phyloP scores from a whole-genome alignment of 257 asterid genomes.

The Capsicum rhomboideum region DNA sequence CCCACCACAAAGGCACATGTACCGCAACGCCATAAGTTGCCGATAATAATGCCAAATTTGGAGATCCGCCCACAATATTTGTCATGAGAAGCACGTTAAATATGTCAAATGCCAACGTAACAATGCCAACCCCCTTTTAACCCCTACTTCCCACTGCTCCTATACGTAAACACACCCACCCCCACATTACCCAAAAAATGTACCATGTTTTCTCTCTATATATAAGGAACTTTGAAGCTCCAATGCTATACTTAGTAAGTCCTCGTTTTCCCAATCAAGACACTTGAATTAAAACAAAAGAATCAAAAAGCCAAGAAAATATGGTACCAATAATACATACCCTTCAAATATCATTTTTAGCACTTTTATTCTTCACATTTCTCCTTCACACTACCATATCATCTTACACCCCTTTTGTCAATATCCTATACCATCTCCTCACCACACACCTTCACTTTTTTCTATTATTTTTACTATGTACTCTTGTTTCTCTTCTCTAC shows the following conservation, averaged over 20 bases:
- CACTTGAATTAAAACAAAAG: background rate
- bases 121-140: background rate
- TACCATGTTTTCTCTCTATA: background rate
- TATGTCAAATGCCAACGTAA: background rate
- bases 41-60: too few relatives aligned
- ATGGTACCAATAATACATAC: background rate
- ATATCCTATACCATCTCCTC: slow-evolving; percentile 17
- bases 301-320: background rate
- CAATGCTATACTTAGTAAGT: background rate
- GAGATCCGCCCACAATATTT: background rate
- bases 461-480: slow-evolving; percentile 2
- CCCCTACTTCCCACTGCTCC: background rate
- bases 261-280: background rate
- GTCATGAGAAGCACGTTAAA: background rate
- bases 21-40: too few relatives aligned
- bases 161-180: background rate
- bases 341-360: slow-evolving; percentile 29
- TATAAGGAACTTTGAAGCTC: background rate
- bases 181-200: background rate
- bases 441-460: slow-evolving; percentile 20
- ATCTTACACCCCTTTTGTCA: slow-evolving; percentile 19
- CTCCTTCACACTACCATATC: slow-evolving; percentile 21
- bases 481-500: slow-evolving; percentile 14
- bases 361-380: slow-evolving; percentile 28
- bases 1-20: too few relatives aligned